Percentiles rank a stretch among this genome's conserved stretches.
phyloP scores from a whole-genome alignment of 768 basidiomycete species.

The Naganishia randhawae region DNA sequence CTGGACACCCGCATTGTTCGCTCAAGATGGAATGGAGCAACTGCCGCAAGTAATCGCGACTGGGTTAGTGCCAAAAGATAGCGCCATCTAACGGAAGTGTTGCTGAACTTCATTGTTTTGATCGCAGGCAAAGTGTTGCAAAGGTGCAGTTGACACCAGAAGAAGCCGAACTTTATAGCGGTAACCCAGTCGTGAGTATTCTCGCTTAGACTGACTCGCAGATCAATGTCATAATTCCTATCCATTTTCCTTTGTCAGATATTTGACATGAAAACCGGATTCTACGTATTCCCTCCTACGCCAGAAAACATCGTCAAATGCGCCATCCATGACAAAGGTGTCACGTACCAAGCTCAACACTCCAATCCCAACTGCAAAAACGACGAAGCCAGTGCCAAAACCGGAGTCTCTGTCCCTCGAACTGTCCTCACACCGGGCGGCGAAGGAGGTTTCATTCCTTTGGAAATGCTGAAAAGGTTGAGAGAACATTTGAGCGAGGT shows the following conservation, averaged over 20 bases:
- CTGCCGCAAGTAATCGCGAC: conserved; percentile 66
- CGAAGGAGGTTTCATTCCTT: conserved; percentile 66
- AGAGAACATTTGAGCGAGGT: conserved; percentile 58
- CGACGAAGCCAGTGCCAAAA: conserved; percentile 39
- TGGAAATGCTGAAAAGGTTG: conserved; percentile 56
- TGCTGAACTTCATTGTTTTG: background rate
- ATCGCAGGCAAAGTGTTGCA: conserved; percentile 68
- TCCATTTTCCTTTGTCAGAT: conserved; percentile 57
- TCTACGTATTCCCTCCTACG: conserved; percentile 68
- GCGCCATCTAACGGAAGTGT: background rate
- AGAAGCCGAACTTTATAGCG: conserved; percentile 63
- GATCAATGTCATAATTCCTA: background rate
- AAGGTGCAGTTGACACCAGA: conserved; percentile 69
- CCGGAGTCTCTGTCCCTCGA: conserved; percentile 67
- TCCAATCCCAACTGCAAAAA: conserved; percentile 29
- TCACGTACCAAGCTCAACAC: conserved; percentile 55
- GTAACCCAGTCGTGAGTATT: conserved; percentile 50
- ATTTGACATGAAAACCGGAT: conserved; percentile 67
- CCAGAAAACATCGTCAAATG: conserved; percentile 63
- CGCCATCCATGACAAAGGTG: conserved; percentile 72
- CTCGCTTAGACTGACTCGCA: background rate
- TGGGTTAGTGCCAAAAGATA: conserved; percentile 61
- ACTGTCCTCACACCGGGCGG: conserved; percentile 63
- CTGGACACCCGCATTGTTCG: conserved; percentile 80
- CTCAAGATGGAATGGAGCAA: conserved; percentile 54